A percentile compares a stretch with the other conserved stretches of the same genome.
phyloP scores from a whole-genome alignment of 495 filamentous ascomycete genomes.

The Poronia punctata region DNA sequence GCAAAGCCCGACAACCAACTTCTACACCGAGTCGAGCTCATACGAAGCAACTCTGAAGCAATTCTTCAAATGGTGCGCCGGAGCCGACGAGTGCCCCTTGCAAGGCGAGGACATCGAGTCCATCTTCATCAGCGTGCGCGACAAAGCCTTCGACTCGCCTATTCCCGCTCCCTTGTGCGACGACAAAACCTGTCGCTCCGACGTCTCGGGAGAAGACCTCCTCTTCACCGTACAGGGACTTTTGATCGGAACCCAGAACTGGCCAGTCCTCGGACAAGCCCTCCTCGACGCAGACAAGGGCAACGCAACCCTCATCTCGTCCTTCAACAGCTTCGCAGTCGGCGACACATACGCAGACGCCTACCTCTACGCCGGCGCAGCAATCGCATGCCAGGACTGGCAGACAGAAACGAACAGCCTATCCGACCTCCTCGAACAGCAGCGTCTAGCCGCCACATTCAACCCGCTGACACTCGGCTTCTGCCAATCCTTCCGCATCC shows the following conservation, averaged over 20 bases:
- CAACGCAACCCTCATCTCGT: conserved; percentile 24
- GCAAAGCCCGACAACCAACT: conserved; percentile 21
- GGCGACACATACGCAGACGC: conserved; percentile 20
- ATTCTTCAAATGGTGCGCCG: conserved; percentile 33
- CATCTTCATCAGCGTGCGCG: conserved; percentile 19
- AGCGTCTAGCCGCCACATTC: conserved; percentile 12
- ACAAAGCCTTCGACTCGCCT: conserved; percentile 19
- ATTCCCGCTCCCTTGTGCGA: conserved; percentile 29
- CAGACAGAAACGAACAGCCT: conserved; percentile 15
- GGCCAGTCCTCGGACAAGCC: conserved; percentile 16
- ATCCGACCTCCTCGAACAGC: conserved; percentile 18
- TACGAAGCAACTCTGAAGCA: conserved; percentile 27
- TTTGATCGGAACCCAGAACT: conserved; percentile 11
- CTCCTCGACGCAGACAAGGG: conserved; percentile 22
- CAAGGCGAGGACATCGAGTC: conserved; percentile 21
- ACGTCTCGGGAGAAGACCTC: conserved; percentile 14
- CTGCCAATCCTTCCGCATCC: conserved; percentile 21
- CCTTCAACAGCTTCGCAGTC: conserved; percentile 13
- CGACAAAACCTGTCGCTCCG: conserved; percentile 14
- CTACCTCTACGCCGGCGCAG: conserved; percentile 16
- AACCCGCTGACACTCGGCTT: conserved; percentile 21
- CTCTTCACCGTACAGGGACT: conserved; percentile 16
- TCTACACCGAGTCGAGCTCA: conserved; percentile 20
- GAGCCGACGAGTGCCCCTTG: conserved; percentile 20
- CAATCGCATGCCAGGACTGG: conserved; percentile 33